phyloP scores from a whole-genome alignment of 1,139 yeast genomes.

The Yamadazyma mexicana region DNA sequence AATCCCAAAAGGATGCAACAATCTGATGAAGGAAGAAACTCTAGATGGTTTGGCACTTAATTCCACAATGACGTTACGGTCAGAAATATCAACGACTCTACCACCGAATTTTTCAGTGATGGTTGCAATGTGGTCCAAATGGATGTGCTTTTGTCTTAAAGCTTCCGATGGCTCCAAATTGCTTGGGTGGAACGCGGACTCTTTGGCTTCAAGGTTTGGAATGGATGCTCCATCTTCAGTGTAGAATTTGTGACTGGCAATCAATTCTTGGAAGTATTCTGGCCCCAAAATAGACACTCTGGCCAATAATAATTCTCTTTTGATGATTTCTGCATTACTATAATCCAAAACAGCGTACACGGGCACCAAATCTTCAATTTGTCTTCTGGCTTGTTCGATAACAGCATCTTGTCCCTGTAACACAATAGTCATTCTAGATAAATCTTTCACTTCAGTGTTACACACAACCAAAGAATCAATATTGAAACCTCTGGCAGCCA shows the following conservation, averaged over 20 bases:
- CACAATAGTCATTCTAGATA: conserved; percentile 95
- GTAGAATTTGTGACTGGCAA: conserved; percentile 76
- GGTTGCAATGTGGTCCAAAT: conserved; percentile 79
- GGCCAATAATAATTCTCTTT: conserved; percentile 86
- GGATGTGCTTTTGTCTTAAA: conserved; percentile 88
- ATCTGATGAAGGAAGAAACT: conserved; percentile 79
- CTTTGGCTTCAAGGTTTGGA: conserved; percentile 52
- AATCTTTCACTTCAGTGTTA: conserved; percentile 92
- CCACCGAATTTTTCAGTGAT: conserved; percentile 90
- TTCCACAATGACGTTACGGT: conserved; percentile 92
- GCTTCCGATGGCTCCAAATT: conserved; percentile 91
- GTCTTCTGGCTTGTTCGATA: conserved; percentile 98
- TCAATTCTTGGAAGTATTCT: conserved; percentile 92
- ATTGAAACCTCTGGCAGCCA: conserved; percentile 97
- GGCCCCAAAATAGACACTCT: conserved; percentile 93
- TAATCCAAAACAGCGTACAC: conserved; percentile 97
- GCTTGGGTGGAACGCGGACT: conserved; percentile 76
- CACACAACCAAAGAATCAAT: conserved; percentile 96
- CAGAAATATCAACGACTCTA: conserved; percentile 85
- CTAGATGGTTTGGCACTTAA: conserved; percentile 92
- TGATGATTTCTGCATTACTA: conserved; percentile 84
- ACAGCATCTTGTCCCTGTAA: conserved; percentile 94
- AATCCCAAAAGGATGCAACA: conserved; percentile 93
- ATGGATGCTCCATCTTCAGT: conserved; percentile 39
- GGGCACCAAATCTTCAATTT: conserved; percentile 95